Conservation (phyloP, 2,329 filamentous ascomycete genomes). For the Teratosphaeria pseudoeucalypti region DNA sequence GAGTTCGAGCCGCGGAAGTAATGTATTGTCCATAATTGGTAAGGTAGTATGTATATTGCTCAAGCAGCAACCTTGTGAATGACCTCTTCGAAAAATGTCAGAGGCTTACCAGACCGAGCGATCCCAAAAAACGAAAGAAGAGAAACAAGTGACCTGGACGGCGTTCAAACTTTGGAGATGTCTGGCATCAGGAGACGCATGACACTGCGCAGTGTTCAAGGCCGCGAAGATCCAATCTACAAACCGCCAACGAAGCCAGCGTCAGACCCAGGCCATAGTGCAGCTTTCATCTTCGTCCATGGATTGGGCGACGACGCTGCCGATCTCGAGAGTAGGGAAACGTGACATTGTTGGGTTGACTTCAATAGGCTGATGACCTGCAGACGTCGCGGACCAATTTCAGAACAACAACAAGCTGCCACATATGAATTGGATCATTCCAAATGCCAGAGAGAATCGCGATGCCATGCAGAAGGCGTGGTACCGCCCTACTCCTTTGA, state of each 20-base stretch:
- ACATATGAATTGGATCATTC: slow-evolving; percentile 40
- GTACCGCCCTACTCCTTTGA: slow-evolving; percentile 14
- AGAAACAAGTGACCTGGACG: background rate
- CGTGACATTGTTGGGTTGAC: background rate
- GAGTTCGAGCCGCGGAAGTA: background rate
- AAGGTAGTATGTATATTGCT: background rate
- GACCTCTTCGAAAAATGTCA: background rate
- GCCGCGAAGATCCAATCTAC: slow-evolving; percentile 26
- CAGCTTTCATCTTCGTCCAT: slow-evolving; percentile 34
- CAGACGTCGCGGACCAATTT: slow-evolving; percentile 29
- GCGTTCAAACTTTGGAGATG: background rate
- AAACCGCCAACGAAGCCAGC: slow-evolving; percentile 27
- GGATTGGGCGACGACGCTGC: slow-evolving; percentile 38
- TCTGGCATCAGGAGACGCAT: slow-evolving; percentile 14
- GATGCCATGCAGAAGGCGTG: slow-evolving; percentile 38
- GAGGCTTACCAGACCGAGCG: background rate
- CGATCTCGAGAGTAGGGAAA: slow-evolving; percentile 30
- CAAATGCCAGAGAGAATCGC: slow-evolving; percentile 38
- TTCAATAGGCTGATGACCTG: background rate
- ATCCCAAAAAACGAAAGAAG: background rate
- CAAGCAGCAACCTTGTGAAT: background rate
- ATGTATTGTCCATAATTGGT: background rate
- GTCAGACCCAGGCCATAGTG: slow-evolving; percentile 27
- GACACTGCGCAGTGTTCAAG: slow-evolving; percentile 19
- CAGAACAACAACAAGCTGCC: slow-evolving; percentile 39